Percentiles rank a stretch among this genome's conserved stretches.
Evolutionary conservation across 139 green algal genomes (phyloP).

Genomic region (Gonium pectorale): DNA sequence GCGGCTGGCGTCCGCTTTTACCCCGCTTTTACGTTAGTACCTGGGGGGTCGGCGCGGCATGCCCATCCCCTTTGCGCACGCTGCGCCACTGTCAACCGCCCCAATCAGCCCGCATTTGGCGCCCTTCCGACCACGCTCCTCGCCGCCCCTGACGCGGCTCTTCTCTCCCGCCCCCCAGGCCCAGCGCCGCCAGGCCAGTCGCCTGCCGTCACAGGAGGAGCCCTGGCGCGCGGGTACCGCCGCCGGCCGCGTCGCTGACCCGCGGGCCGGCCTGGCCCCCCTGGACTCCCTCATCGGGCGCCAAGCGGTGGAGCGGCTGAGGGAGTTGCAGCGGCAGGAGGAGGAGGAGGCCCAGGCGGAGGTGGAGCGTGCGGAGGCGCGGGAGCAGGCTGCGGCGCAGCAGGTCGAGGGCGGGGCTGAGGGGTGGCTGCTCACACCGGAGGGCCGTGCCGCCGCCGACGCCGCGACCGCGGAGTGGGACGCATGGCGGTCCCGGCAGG

Average conservation of each 20-base stretch:
- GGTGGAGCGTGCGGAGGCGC: not conserved
- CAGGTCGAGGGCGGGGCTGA: no score
- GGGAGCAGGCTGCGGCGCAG: not conserved
- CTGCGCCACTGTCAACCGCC: no score
- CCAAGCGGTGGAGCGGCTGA: not conserved
- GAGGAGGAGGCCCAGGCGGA: not conserved
- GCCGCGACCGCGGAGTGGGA: not conserved
- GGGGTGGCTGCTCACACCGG: no score
- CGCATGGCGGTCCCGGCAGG: not conserved
- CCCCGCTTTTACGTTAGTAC: no score
- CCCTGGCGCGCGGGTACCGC: not conserved
- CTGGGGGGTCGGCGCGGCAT: no score
- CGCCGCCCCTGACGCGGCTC: no score
- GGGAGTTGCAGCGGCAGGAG: not conserved
- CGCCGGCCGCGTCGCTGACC: not conserved
- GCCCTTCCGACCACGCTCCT: no score
- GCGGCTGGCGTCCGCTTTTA: no score
- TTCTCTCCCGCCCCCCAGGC: not conserved
- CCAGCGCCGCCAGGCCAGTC: not conserved
- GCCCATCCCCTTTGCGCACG: no score
- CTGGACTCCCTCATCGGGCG: slow-evolving; percentile 7
- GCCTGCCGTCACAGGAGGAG: not conserved
- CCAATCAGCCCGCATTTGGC: no score
- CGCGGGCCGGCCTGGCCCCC: slow-evolving; percentile 1
- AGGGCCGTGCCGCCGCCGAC: not conserved